Conservation (phyloP, 768 basidiomycete genomes). For the Hygrocybe punicea region DNA sequence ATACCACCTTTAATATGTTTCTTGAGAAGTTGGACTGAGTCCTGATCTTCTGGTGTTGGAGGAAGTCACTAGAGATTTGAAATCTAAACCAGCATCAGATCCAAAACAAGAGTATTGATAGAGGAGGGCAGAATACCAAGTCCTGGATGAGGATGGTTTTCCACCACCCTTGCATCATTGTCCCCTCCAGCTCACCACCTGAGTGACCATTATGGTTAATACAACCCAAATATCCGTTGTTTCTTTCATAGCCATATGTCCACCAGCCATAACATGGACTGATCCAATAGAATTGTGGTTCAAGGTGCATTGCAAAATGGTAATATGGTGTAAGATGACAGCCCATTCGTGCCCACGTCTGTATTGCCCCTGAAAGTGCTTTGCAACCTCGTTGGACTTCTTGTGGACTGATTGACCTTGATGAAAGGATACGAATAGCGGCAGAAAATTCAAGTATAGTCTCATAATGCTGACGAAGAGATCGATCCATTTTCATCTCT, state of each 20-base stretch:
- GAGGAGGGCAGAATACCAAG: constrained; percentile 13
- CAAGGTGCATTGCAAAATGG: constrained; percentile 14
- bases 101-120: neutral
- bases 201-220: constrained; percentile 20
- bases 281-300: constrained; percentile 9
- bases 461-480: constrained; percentile 12
- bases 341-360: constrained; percentile 15
- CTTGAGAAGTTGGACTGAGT: constrained; percentile 10
- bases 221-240: constrained; percentile 15
- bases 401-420: constrained; percentile 10
- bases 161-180: constrained; percentile 23
- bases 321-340: constrained; percentile 19
- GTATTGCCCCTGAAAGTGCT: neutral
- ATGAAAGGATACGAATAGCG: constrained; percentile 8
- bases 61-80: constrained; percentile 4
- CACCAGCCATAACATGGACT: constrained; percentile 16
- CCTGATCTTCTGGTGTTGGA: constrained; percentile 7
- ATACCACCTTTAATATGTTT: constrained; percentile 10
- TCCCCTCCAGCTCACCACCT: constrained; percentile 19
- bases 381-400: constrained; percentile 14
- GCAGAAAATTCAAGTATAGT: constrained; percentile 11
- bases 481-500: constrained; percentile 10
- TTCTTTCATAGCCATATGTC: constrained; percentile 17
- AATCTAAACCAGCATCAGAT: constrained; percentile 2
- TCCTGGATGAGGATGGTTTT: constrained; percentile 13